Percentiles rank a stretch among this genome's conserved stretches.
phyloP scores from a whole-genome alignment of 2,329 filamentous ascomycete species.

The Colletotrichum sp. region DNA sequence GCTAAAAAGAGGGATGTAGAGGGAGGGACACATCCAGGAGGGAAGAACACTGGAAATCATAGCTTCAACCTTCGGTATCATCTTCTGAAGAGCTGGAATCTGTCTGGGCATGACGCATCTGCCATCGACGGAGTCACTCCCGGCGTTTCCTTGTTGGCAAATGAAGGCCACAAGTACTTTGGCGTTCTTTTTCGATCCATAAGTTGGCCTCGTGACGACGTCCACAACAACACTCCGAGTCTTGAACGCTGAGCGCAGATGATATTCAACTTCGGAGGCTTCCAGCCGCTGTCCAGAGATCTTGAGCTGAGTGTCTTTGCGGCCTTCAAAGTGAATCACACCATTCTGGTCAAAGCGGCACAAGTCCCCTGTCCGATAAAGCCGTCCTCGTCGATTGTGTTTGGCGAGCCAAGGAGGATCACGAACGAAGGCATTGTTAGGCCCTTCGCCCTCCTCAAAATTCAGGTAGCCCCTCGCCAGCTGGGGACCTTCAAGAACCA shows the following conservation, averaged over 20 bases:
- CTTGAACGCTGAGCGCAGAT: neutral
- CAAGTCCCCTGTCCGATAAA: slow-evolving; percentile 23
- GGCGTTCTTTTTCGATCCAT: neutral
- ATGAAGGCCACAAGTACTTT: slow-evolving; percentile 9
- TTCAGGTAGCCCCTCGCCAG: slow-evolving; percentile 13
- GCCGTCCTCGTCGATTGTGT: neutral
- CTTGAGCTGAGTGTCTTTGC: slow-evolving; percentile 26
- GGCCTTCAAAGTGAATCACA: slow-evolving; percentile 22
- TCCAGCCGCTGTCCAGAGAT: slow-evolving; percentile 35
- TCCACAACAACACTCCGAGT: slow-evolving; percentile 12
- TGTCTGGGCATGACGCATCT: neutral
- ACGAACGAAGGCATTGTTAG: slow-evolving; percentile 5
- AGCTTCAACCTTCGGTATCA: neutral
- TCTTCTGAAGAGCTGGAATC: neutral
- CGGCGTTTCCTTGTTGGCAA: neutral
- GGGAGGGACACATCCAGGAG: slow-evolving; percentile 14
- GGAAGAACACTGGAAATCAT: neutral
- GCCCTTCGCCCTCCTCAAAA: neutral
- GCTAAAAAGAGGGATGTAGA: neutral
- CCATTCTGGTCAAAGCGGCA: neutral
- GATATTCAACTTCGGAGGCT: slow-evolving; percentile 29
- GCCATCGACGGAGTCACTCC: neutral
- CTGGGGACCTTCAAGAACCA: slow-evolving; percentile 10
- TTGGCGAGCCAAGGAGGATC: neutral
- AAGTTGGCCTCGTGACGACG: neutral